Evolutionary conservation across 2,329 filamentous ascomycete species (phyloP).

Genomic region (Alternaria novae-zelandiae): DNA sequence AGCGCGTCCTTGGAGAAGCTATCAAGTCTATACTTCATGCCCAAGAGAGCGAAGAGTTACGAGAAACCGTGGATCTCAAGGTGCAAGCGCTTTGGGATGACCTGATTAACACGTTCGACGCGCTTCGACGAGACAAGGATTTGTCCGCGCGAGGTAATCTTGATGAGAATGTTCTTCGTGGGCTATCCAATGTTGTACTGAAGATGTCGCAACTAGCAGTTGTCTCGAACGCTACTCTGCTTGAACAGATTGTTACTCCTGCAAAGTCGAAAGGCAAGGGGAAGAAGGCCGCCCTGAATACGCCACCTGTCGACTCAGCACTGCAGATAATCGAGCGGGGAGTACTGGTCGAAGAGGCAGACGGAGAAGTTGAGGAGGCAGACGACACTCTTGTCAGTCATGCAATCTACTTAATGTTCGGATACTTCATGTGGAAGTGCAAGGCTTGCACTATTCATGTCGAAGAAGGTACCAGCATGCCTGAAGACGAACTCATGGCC

Average conservation of each 20-base stretch:
- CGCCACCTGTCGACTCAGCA: slow-evolving; percentile 70
- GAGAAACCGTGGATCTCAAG: slow-evolving; percentile 82
- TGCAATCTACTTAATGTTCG: slow-evolving; percentile 76
- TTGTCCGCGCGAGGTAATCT: slow-evolving; percentile 75
- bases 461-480: slow-evolving; percentile 53
- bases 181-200: slow-evolving; percentile 74
- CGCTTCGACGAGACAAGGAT: slow-evolving; percentile 71
- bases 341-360: slow-evolving; percentile 66
- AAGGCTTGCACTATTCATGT: slow-evolving; percentile 55
- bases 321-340: slow-evolving; percentile 77
- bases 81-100: slow-evolving; percentile 87
- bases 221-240: slow-evolving; percentile 74
- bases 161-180: slow-evolving; percentile 67
- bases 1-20: slow-evolving; percentile 82
- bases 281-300: slow-evolving; percentile 32
- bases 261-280: slow-evolving; percentile 46
- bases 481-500: slow-evolving; percentile 65
- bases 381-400: slow-evolving; percentile 81
- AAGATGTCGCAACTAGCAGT: slow-evolving; percentile 82
- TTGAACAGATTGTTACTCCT: slow-evolving; percentile 66
- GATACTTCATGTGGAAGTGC: slow-evolving; percentile 97
- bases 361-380: slow-evolving; percentile 73
- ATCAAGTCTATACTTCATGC: slow-evolving; percentile 83
- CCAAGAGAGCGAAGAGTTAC: slow-evolving; percentile 83
- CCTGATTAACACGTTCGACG: slow-evolving; percentile 73